Base-by-base conservation (phyloP, 306 rosid species). In the Hippophae tibetana region DNA sequence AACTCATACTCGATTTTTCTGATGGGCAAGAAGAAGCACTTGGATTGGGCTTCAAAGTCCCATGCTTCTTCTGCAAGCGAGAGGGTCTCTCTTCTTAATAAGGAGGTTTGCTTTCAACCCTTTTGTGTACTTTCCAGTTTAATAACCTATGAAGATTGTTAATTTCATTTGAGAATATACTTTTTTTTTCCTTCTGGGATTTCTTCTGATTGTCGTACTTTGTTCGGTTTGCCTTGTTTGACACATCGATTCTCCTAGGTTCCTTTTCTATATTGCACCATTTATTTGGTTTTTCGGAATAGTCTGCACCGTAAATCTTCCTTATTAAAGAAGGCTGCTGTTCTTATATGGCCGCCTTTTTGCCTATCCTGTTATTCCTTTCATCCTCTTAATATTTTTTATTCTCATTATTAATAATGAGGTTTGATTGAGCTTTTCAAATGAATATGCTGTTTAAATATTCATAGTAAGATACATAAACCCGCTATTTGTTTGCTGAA, bases 11-110 rank as follows among this genome's bases (percentile, higher is more conserved):
- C 13, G 7, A 25, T 6, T 38, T 54, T 41, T 11, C 8, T 54
- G 51, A 69, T 69, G 74, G 74, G 69, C 38, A 69, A 69, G 74
- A 69, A 56, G 56, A 57, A 69, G 61, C 66, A 45, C 53, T 62
- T 54, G 45, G 68, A 69, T 49, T 69, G 57, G 63, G 10, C 68
- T 10, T 47, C 68, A 7, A 68, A 38, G 48, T 68, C 72, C 47
- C 31, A 51, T 2, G 18, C 46, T 44, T 68, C 72, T 43, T 55
- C 74, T 7, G 68, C 63, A 6, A 48, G 68, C n/a, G 51, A 69
- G 57, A 56, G 57, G 41, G 63, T 56, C 46, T 57, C 74, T 69
- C 74, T 69, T 49, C 67, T 69, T 46, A 62, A 10, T 18, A 69
- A 69, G 45, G 47, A 69, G 68, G 74, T 69, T 55, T 14, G 42